phyloP scores from a whole-genome alignment of 345 rosid genomes.

The Brassica nigra region DNA sequence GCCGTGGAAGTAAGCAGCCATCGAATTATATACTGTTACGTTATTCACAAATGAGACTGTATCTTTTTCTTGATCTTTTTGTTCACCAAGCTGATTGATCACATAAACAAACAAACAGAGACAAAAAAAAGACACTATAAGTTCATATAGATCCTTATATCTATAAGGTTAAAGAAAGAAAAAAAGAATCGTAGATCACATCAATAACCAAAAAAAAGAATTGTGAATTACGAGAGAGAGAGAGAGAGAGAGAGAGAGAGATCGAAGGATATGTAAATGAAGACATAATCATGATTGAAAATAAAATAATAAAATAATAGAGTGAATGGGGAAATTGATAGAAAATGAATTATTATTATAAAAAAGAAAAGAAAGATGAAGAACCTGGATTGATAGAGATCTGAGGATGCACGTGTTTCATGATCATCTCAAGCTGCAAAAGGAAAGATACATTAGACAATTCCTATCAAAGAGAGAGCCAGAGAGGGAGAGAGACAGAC shows the following conservation, averaged over 20 bases:
- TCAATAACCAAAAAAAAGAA: slow-evolving; percentile 36
- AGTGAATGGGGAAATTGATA: slow-evolving; percentile 13
- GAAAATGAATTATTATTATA: slow-evolving; percentile 8
- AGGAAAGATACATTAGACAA: slow-evolving; percentile 41
- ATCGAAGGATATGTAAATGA: slow-evolving; percentile 38
- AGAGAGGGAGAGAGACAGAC: slow-evolving; percentile 19
- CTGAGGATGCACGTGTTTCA: slow-evolving; percentile 77
- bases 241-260: slow-evolving; percentile 41
- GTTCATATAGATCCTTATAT: slow-evolving; percentile 19
- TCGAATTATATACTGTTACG: slow-evolving; percentile 19
- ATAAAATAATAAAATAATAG: slow-evolving; percentile 42
- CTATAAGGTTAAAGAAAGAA: slow-evolving; percentile 6
- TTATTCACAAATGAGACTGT: slow-evolving; percentile 9
- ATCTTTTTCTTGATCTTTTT: slow-evolving; percentile 21
- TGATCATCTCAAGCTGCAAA: slow-evolving; percentile 61
- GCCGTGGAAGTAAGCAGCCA: slow-evolving; percentile 88
- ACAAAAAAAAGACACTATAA: background rate
- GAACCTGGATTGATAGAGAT: slow-evolving; percentile 73
- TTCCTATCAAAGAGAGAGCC: slow-evolving; percentile 32
- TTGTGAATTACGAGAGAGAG: slow-evolving; percentile 40
- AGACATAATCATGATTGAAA: slow-evolving; percentile 54
- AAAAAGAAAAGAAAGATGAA: slow-evolving; percentile 43
- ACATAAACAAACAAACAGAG: background rate
- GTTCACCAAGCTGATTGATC: slow-evolving; percentile 30
- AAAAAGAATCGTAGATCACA: slow-evolving; percentile 22